Percentiles rank a stretch among this genome's conserved stretches.
Evolutionary conservation across 169 alveolate species (phyloP).

Genomic region (Cystoisospora suis): DNA sequence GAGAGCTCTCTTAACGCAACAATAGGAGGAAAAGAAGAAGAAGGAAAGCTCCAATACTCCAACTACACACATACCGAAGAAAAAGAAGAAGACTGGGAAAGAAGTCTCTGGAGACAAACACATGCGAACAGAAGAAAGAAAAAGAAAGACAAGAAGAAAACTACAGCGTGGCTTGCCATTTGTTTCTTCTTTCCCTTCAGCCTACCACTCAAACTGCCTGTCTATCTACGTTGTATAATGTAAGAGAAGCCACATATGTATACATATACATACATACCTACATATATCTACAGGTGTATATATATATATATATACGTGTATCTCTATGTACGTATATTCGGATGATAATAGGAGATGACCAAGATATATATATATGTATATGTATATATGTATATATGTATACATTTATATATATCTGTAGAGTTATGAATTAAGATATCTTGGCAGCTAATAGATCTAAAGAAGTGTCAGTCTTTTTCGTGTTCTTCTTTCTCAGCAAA

Average conservation of each 20-base stretch:
- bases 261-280: neutral
- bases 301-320: no score
- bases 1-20: constrained; percentile 71
- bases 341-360: neutral
- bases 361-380: neutral
- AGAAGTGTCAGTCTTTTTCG: no score
- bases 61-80: neutral
- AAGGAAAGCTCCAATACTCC: neutral
- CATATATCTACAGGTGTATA: no score
- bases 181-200: no score
- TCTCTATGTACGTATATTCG: neutral
- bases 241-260: neutral
- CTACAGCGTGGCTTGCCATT: no score
- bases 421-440: neutral
- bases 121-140: neutral
- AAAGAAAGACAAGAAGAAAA: neutral
- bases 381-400: neutral
- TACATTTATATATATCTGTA: no score
- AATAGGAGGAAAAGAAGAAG: neutral
- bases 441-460: no score
- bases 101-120: no score
- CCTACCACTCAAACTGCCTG: neutral
- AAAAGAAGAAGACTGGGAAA: neutral
- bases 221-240: neutral
- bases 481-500: no score